These are phyloP conservation scores for Cercospora sojina DNA, from an alignment of 2,329 filamentous ascomycete species.

Conservation along the genomic window DNA sequence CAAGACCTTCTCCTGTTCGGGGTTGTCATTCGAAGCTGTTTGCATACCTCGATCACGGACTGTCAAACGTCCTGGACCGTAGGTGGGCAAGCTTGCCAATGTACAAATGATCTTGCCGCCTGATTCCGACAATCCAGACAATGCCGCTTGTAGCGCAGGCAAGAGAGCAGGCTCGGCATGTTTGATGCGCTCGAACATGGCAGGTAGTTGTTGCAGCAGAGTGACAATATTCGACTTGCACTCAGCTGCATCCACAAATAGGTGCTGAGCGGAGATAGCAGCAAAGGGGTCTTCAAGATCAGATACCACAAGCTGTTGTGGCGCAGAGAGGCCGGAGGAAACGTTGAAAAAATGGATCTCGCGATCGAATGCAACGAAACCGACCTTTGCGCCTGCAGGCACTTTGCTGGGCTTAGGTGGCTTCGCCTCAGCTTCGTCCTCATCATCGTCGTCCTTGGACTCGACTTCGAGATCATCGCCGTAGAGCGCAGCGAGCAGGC, in stretches of 20 bases:
- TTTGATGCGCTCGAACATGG: slow-evolving; percentile 82
- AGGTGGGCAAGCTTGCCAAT: slow-evolving; percentile 82
- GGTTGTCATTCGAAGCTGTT: slow-evolving; percentile 75
- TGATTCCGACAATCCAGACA: slow-evolving; percentile 79
- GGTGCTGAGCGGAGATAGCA: slow-evolving; percentile 74
- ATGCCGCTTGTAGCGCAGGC: slow-evolving; percentile 76
- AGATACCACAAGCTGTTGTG: slow-evolving; percentile 98
- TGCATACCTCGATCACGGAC: slow-evolving; percentile 86
- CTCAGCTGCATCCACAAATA: slow-evolving; percentile 93
- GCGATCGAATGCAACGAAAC: slow-evolving; percentile 93
- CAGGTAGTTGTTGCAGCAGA: slow-evolving; percentile 79
- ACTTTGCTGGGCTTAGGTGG: slow-evolving; percentile 56
- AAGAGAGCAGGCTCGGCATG: slow-evolving; percentile 87
- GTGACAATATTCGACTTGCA: slow-evolving; percentile 82
- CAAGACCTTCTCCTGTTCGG: slow-evolving; percentile 85
- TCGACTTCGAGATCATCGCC: slow-evolving; percentile 58
- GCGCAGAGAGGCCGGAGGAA: slow-evolving; percentile 73
- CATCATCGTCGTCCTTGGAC: slow-evolving; percentile 50
- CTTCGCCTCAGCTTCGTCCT: slow-evolving; percentile 49
- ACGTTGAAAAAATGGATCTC: slow-evolving; percentile 98
- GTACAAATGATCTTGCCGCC: slow-evolving; percentile 93
- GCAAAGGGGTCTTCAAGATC: slow-evolving; percentile 97
- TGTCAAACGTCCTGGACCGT: slow-evolving; percentile 81
- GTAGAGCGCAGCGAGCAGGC: slow-evolving; percentile 81
- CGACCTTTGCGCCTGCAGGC: slow-evolving; percentile 79